phyloP scores from a whole-genome alignment of 2,329 filamentous ascomycete genomes.

The Zarea fungicola region DNA sequence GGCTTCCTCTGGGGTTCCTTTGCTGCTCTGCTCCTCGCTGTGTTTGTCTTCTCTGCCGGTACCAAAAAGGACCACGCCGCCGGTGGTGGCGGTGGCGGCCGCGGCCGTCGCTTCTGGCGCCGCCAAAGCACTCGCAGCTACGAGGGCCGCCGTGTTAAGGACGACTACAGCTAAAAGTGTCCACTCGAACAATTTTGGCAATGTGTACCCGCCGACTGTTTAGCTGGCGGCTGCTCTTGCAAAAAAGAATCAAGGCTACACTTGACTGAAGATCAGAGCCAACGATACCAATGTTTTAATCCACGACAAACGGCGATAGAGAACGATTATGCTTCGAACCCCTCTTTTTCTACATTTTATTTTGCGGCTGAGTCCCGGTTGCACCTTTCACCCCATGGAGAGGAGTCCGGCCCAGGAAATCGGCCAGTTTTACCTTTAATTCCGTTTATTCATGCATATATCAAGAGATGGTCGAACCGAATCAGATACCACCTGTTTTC shows the following conservation, averaged over 20 bases:
- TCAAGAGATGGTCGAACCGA: slow-evolving; percentile 5
- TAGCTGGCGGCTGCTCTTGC: background rate
- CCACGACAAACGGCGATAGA: slow-evolving; percentile 1
- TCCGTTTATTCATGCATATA: slow-evolving; percentile 12
- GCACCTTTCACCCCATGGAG: too few relatives aligned
- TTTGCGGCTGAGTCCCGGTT: too few relatives aligned
- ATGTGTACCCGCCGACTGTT: slow-evolving; percentile 4
- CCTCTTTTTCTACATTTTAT: too few relatives aligned
- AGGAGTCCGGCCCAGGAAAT: too few relatives aligned
- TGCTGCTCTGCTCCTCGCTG: slow-evolving; percentile 60
- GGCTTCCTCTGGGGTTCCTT: slow-evolving; percentile 73
- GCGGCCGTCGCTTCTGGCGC: slow-evolving; percentile 25
- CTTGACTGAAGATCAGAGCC: background rate
- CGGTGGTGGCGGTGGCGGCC: slow-evolving; percentile 26
- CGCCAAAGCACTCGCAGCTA: slow-evolving; percentile 35
- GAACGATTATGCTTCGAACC: slow-evolving; percentile 7
- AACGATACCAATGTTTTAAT: slow-evolving; percentile 5
- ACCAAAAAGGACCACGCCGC: slow-evolving; percentile 38
- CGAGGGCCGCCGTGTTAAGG: slow-evolving; percentile 58
- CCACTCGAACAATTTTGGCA: slow-evolving; percentile 2
- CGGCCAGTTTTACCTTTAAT: slow-evolving; percentile 1
- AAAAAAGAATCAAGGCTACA: background rate
- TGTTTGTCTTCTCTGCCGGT: slow-evolving; percentile 61
- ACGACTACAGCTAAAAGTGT: slow-evolving; percentile 54
- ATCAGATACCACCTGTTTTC: slow-evolving; percentile 11